A percentile compares a stretch with the other conserved stretches of the same genome.
phyloP scores from a whole-genome alignment of 495 filamentous ascomycete genomes.

The Talaromyces liani region DNA sequence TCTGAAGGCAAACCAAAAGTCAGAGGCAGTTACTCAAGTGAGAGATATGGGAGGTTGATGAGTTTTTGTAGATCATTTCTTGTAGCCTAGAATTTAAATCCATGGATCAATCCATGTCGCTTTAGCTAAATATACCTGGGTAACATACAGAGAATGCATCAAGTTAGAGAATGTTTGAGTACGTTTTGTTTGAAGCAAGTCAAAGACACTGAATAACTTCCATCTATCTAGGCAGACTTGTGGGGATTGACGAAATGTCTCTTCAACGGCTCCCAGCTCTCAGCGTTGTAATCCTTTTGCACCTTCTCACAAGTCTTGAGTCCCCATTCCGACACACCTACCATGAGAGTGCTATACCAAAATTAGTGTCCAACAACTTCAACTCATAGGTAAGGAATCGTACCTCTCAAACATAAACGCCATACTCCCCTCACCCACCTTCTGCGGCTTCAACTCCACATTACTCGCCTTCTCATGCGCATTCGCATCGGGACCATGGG shows the following conservation, averaged over 20 bases:
- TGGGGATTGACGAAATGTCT: conserved; percentile 62
- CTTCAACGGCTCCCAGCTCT: conserved; percentile 78
- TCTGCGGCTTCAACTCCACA: conserved; percentile 48
- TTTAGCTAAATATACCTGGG: too few species aligned
- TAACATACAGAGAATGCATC: too few species aligned
- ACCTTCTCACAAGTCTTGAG: conserved; percentile 76
- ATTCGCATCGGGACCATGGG: conserved; percentile 51
- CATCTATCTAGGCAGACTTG: not conserved
- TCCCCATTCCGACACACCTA: conserved; percentile 90
- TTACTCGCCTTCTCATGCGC: conserved; percentile 54
- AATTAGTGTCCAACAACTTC: not conserved
- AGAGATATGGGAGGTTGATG: too few species aligned
- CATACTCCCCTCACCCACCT: conserved; percentile 57
- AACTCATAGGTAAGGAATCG: too few species aligned
- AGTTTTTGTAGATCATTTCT: too few species aligned
- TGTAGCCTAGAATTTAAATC: too few species aligned
- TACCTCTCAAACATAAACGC: conserved; percentile 66
- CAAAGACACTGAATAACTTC: too few species aligned
- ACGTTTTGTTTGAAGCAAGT: too few species aligned
- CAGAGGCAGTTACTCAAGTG: too few species aligned
- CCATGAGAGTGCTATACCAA: conserved; percentile 63
- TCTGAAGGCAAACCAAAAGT: too few species aligned
- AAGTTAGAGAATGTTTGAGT: too few species aligned
- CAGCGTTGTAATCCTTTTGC: conserved; percentile 72
- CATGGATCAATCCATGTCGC: too few species aligned